Percentiles rank a stretch among this genome's conserved stretches.
Conservation (phyloP, 1,139 yeast genomes). For the Pichia sp. region DNA sequence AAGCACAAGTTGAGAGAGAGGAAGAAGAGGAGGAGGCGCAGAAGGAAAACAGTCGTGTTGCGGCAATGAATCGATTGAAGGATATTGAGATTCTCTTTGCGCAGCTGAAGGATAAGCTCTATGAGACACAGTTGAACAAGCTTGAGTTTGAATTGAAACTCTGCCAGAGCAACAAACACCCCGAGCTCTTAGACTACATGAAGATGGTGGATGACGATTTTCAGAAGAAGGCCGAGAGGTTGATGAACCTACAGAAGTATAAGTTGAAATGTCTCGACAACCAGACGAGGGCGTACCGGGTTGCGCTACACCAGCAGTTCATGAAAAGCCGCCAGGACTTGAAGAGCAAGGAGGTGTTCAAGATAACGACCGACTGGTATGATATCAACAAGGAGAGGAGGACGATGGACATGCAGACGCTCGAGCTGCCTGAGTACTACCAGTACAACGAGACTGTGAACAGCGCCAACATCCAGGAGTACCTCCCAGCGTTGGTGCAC, state of each 20-base stretch:
- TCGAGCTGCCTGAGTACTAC: slow-evolving; percentile 32
- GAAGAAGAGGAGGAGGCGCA: slow-evolving; percentile 22
- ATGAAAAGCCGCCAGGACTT: slow-evolving; percentile 64
- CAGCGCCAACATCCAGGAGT: slow-evolving; percentile 22
- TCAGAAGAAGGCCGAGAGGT: slow-evolving; percentile 61
- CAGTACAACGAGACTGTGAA: slow-evolving; percentile 29
- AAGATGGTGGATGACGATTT: slow-evolving; percentile 63
- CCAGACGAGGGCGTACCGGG: slow-evolving; percentile 77
- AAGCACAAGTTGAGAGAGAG: slow-evolving; percentile 16
- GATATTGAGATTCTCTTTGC: slow-evolving; percentile 85
- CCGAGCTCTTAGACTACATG: slow-evolving; percentile 62
- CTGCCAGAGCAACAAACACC: slow-evolving; percentile 88
- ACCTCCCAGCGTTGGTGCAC: slow-evolving; percentile 41
- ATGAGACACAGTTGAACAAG: slow-evolving; percentile 68
- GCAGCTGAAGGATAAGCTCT: slow-evolving; percentile 69
- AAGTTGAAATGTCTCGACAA: slow-evolving; percentile 70
- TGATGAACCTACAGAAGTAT: slow-evolving; percentile 66
- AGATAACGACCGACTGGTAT: slow-evolving; percentile 88
- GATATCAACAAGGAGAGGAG: slow-evolving; percentile 86
- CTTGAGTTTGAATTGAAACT: slow-evolving; percentile 79
- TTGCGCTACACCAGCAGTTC: slow-evolving; percentile 81
- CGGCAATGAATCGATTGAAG: slow-evolving; percentile 66
- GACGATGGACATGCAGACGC: slow-evolving; percentile 66
- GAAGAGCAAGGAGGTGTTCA: slow-evolving; percentile 59
- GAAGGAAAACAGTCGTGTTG: slow-evolving; percentile 47